Evolutionary conservation across 495 filamentous ascomycete genomes (phyloP), one percentile per base, ranked within the genome.

Genomic region (Penicillium odoratum): DNA sequence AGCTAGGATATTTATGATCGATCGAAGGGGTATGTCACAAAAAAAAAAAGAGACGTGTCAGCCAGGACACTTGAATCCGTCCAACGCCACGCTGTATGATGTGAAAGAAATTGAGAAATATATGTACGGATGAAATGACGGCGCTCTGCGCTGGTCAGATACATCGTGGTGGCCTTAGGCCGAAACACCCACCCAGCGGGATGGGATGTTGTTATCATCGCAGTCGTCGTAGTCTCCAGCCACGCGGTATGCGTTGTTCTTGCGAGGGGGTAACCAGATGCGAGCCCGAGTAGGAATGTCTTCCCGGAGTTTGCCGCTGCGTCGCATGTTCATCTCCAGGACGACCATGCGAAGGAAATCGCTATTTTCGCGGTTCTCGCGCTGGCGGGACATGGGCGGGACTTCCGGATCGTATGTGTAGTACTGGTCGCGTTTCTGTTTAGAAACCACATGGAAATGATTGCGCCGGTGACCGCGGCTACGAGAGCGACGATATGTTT

Each of bases 311-410:
- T 98, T 98, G 45, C 94, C 94, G 45, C 80, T 82, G 63, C 91
- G 87, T 31, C 93, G 88, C 94, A 98, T 98, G 57, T 93, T 90
- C 89, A 97, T 96, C 74, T 98, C 94, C 65, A 97, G 81, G 53
- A 97, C 93, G 29, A 95, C 90, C 64, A 98, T 87, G 30, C 94
- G 85, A 50, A 98, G 85, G 74, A 98, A 98, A 62, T 97, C 88
- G 26, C 88, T 84, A 68, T 98, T 98, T 69, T 98, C 94, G 38
- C 94, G 84, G 61, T 91, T 85, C 69, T 97, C 94, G 13, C 94
- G 85, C 68, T 93, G 93, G 13, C 91, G 87, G 10, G 88, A 79
- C 52, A 81, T 71, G 3, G 82, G 75, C 0, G 75, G 71, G 29
- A 69, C 59, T 47, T 79, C 76, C 10, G 79, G 75, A 40, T 76